phyloP scores from a whole-genome alignment of 208 protist species.

The Trichomonas gallinae region DNA sequence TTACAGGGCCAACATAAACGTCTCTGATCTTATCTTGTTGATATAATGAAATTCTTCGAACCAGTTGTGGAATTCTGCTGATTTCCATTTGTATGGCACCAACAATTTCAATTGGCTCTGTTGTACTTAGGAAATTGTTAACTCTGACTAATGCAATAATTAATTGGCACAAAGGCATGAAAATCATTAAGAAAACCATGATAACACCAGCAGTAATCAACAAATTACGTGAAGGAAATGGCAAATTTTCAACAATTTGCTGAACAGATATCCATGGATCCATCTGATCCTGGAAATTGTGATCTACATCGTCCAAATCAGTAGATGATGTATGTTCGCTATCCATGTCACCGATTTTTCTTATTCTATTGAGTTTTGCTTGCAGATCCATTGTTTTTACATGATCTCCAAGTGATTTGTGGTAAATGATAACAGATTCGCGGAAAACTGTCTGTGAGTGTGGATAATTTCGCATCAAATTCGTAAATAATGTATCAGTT shows the following conservation, averaged over 20 bases:
- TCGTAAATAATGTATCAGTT: neutral
- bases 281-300: neutral
- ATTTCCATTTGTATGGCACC: neutral
- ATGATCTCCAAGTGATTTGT: neutral
- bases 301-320: neutral
- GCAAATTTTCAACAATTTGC: neutral
- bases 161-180: neutral
- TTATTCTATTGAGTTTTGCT: neutral
- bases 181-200: neutral
- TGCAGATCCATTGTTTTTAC: neutral
- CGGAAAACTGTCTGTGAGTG: neutral
- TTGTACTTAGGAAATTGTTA: neutral
- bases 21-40: neutral
- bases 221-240: neutral
- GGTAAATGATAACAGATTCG: neutral
- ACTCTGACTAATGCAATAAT: neutral
- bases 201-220: neutral
- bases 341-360: too few relatives aligned
- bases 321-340: neutral
- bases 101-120: neutral
- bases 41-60: neutral
- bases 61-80: neutral
- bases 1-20: neutral
- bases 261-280: neutral
- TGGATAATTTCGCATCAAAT: neutral